Evolutionary conservation across 2,329 filamentous ascomycete genomes (phyloP).

Genomic region (Monosporascus sp.): DNA sequence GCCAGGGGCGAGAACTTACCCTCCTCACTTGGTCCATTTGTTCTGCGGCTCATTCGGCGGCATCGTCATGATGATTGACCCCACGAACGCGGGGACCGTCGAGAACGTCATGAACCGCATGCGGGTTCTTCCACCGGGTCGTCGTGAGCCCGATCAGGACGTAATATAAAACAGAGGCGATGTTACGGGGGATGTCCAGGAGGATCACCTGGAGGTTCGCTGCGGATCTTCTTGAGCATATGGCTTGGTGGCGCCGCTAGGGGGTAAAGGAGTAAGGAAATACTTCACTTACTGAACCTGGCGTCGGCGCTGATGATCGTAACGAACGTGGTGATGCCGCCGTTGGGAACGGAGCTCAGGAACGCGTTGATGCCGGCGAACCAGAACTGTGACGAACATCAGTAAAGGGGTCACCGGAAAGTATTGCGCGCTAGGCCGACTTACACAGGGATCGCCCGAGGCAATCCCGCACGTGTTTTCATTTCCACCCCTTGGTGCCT

Average conservation of each 20-base stretch:
- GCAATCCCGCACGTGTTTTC: constrained; percentile 31
- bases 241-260: not conserved
- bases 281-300: constrained; percentile 26
- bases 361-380: constrained; percentile 32
- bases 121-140: constrained; percentile 27
- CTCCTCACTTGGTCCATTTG: constrained; percentile 33
- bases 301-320: constrained; percentile 29
- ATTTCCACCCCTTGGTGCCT: constrained; percentile 31
- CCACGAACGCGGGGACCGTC: constrained; percentile 28
- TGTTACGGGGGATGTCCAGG: constrained; percentile 28
- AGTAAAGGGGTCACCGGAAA: not conserved
- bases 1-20: constrained; percentile 9
- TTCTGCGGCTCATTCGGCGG: constrained; percentile 27
- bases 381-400: constrained; percentile 23
- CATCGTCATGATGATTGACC: constrained; percentile 30
- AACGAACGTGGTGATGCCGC: constrained; percentile 29
- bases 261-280: not conserved
- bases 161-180: constrained; percentile 30
- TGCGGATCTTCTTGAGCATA: constrained; percentile 2
- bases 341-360: constrained; percentile 30
- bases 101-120: constrained; percentile 33
- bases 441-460: constrained; percentile 26
- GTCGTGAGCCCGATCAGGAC: constrained; percentile 27
- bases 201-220: constrained; percentile 31
- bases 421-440: not conserved